A percentile compares a stretch with the other conserved stretches of the same genome.
These are phyloP conservation scores for Picochlorum sp. DNA, from an alignment of 139 green algal genomes.

Conservation along the genomic window DNA sequence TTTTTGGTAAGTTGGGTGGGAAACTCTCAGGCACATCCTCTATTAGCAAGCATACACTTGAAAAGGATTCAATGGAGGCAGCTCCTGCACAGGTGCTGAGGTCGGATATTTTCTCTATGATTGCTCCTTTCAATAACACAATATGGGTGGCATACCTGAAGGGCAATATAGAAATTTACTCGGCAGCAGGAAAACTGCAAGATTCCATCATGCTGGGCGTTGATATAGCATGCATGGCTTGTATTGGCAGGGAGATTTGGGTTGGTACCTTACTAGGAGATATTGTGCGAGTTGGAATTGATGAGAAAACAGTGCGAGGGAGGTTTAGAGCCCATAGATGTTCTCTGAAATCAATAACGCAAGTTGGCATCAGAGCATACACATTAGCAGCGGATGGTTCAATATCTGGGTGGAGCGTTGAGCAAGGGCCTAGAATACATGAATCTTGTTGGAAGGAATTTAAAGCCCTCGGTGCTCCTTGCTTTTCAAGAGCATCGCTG, in stretches of 20 bases:
- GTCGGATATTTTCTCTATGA: background rate
- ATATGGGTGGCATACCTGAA: constrained; percentile 50
- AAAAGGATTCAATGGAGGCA: background rate
- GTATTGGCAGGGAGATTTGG: constrained; percentile 45
- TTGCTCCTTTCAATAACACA: constrained; percentile 8
- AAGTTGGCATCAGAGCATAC: constrained; percentile 38
- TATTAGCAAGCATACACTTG: background rate
- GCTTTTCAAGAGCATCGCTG: constrained; percentile 23
- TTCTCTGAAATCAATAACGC: constrained; percentile 32
- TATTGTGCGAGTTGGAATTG: constrained; percentile 22
- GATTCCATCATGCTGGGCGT: constrained; percentile 16
- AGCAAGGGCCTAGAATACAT: background rate
- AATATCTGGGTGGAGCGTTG: constrained; percentile 47
- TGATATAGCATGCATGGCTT: constrained; percentile 26
- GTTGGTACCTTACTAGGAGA: constrained; percentile 45
- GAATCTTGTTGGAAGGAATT: constrained; percentile 4
- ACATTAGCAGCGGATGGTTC: constrained; percentile 50
- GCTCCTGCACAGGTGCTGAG: background rate
- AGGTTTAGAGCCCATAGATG: constrained; percentile 46
- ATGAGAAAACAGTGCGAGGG: background rate
- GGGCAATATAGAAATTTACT: constrained; percentile 55
- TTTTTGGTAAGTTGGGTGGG: constrained; percentile 6
- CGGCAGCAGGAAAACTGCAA: constrained; percentile 35
- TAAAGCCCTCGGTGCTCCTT: constrained; percentile 13
- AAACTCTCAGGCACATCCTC: background rate